Evolutionary conservation across 2,329 filamentous ascomycete genomes (phyloP), one percentile per base, ranked within the genome.

Genomic region (Lachnellula cervina): DNA sequence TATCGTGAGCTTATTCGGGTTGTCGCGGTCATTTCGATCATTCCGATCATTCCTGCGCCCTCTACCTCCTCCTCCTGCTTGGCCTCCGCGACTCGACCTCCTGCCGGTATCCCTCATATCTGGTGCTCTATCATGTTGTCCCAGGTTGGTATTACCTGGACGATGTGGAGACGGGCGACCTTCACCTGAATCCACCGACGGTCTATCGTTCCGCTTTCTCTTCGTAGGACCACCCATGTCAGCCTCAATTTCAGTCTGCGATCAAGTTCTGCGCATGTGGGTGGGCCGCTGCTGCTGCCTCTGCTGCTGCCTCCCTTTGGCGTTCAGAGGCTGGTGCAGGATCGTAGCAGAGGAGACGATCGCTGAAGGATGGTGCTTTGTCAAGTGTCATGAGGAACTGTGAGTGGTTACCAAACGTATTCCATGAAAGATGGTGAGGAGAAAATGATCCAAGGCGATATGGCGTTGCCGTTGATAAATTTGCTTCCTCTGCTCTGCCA

Each of bases 81-180:
- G 66, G 2, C 81, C 80, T 71, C 64, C 77, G 70, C 63, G 76
- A 46, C 73, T 74, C 55, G 73, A 73, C 60, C 78, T 67, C 55
- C 77, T 70, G 49, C 79, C 76, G 51, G 71, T 68, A 59, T 77
- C 73, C 57, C 74, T 74, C 62, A 73, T 71, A 40, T 73, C 73
- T 65, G 80, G 76, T 49, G 79, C 77, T 71, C 79, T 72, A 53
- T 86, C 83, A 68, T 84, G 80, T 59, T 84, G 81, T 44, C 74
- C 80, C 53, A 84, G 66, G 40, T 71, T 66, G 6, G 78, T 78
- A 63, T 85, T 80, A 51, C 75, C 77, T 47, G 84, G 83, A 35
- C 82, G 80, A 70, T 87, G 82, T 51, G 84, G 84, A 50, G 83
- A 80, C 19, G 83, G 82, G 58, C 84, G 76, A 54, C 73, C 75